Percentiles rank a stretch among this genome's conserved stretches.
Evolutionary conservation across 2,329 filamentous ascomycete species (phyloP).

Genomic region (Paecilomyces sp.): DNA sequence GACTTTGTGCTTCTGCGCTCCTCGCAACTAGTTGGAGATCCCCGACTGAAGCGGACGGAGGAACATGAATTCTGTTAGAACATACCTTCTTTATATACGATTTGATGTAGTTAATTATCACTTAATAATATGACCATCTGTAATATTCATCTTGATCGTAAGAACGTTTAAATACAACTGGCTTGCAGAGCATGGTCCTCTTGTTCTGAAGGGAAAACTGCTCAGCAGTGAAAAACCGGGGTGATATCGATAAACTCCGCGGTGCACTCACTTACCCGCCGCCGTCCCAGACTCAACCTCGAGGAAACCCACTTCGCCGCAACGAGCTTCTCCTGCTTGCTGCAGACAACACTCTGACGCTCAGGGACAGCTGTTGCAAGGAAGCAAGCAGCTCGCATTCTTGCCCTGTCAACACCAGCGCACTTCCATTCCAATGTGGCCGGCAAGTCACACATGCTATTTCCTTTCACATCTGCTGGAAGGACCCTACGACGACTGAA

Average conservation of each 20-base stretch:
- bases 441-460: slow-evolving; percentile 26
- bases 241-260: slow-evolving; percentile 2
- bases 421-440: slow-evolving; percentile 28
- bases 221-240: neutral
- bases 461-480: slow-evolving; percentile 28
- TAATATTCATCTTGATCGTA: neutral
- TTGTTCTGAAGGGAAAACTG: neutral
- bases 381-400: neutral
- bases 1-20: neutral
- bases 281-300: neutral
- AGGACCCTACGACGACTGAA: slow-evolving; percentile 27
- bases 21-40: neutral
- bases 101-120: neutral
- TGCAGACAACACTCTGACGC: neutral
- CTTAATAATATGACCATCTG: neutral
- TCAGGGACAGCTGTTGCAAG: neutral
- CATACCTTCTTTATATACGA: neutral
- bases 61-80: neutral
- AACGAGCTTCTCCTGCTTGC: neutral
- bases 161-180: neutral
- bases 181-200: neutral
- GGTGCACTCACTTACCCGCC: neutral
- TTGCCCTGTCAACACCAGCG: neutral
- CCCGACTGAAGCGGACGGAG: neutral
- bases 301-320: neutral